Base-by-base conservation (phyloP, 2,329 filamentous ascomycete species). In the Ceratocystis variospora region DNA sequence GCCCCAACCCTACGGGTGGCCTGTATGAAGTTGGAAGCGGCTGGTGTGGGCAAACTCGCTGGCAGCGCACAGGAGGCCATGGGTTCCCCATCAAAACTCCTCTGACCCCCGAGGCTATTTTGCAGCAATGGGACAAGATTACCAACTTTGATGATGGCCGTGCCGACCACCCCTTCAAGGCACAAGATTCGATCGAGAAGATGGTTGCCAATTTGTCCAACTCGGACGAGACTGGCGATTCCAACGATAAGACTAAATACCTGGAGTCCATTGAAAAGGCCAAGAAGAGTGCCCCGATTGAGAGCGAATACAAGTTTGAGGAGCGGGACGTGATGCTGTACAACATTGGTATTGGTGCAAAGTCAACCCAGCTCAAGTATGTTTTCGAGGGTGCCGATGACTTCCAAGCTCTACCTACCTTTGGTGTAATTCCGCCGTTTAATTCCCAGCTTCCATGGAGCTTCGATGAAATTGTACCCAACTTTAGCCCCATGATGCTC, bases 401-500 rank as follows among this genome's bases (percentile, higher is more conserved):
- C 75, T 99, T 99, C 84, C 90, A 96, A 75, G 87, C 90, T 64
- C 81, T 97, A 64, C 94, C 94, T 64, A 95, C 91, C n/a, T 99
- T 89, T 73, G 94, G 92, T 75, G 94, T 97, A 69, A 87, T 99
- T 72, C 94, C 94, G n/a, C 88, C 87, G 72, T 96, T 97, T 79
- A 88, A 88, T 77, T 87, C 90, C 68, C 82, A 88, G 70, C 79
- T 86, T 68, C 90, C 93, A 33, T 97, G 88, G 80, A 85, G 81
- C 76, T 82, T 94, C 72, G 84, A 86, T 73, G 85, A 92, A 67
- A 83, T 99, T 69, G 88, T 97, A 33, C 91, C 92, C 75, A 96
- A 97, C 81, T 99, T 96, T 81, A 90, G 85, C 46, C 93, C 92
- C 69, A 96, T 96, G 90, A 96, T 96, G 91, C 85, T 99, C 63